Evolutionary conservation across 257 asterid species (phyloP).

Genomic region (Ilex asprella): DNA sequence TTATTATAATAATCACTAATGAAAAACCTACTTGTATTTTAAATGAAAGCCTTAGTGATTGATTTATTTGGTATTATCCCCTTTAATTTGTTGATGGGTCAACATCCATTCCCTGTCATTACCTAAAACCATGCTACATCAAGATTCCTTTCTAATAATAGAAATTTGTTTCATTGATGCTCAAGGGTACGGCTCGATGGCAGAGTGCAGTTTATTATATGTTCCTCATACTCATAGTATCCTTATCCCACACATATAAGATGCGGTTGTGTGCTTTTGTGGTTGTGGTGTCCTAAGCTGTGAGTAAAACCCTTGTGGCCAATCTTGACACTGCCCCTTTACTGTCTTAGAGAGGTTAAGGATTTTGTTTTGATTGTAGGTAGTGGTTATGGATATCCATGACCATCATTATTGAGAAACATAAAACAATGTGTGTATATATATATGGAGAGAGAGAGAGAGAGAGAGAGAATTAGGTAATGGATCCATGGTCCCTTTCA

Average conservation of each 20-base stretch:
- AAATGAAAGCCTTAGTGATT: conserved; percentile 30
- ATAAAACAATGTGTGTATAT: neutral
- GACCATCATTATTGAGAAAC: conserved; percentile 8
- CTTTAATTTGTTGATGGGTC: conserved; percentile 45
- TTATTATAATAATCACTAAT: conserved; percentile 11
- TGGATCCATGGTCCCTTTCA: conserved; percentile 29
- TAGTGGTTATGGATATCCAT: conserved; percentile 2
- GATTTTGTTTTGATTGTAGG: conserved; percentile 25
- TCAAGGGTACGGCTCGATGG: conserved; percentile 5
- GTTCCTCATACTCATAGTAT: conserved; percentile 6
- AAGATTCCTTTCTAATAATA: conserved; percentile 16
- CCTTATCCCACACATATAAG: conserved; percentile 15
- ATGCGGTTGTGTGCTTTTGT: conserved; percentile 14
- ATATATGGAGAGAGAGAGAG: neutral
- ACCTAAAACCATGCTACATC: conserved; percentile 23
- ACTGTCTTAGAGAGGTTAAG: conserved; percentile 9
- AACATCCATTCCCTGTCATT: conserved; percentile 53
- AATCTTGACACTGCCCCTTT: conserved; percentile 12
- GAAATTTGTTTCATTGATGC: conserved; percentile 1
- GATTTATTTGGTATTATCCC: conserved; percentile 53
- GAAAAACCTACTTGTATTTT: conserved; percentile 26
- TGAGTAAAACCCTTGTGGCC: conserved; percentile 7
- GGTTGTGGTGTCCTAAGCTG: conserved; percentile 23
- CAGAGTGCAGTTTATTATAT: conserved; percentile 18
- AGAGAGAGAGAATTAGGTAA: conserved; percentile 9